Evolutionary conservation across 129 eudicot species (phyloP).

Genomic region (Helichrysum umbraculigerum): DNA sequence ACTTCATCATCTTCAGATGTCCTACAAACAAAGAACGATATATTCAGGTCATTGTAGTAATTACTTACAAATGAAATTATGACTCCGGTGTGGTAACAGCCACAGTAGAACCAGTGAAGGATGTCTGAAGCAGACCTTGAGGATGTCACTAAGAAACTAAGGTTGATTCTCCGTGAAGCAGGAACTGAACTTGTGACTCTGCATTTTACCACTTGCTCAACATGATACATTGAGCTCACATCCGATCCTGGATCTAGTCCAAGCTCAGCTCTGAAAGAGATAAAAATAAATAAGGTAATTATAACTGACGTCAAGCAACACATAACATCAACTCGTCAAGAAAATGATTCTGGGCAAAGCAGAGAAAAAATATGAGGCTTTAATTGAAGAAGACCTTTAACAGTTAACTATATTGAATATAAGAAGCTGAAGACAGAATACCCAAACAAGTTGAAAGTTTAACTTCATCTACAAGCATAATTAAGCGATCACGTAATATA

Average conservation of each 20-base stretch:
- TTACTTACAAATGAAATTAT: background rate
- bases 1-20: slow-evolving; percentile 49
- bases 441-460: background rate
- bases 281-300: slow-evolving; percentile 8
- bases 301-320: slow-evolving; percentile 4
- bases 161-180: slow-evolving; percentile 63
- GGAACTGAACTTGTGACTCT: slow-evolving; percentile 82
- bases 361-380: background rate
- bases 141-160: slow-evolving; percentile 69
- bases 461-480: background rate
- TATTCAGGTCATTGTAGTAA: slow-evolving; percentile 8
- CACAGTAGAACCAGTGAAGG: background rate
- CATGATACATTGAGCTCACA: slow-evolving; percentile 70
- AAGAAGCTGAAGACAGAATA: background rate
- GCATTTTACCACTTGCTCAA: slow-evolving; percentile 91
- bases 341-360: background rate
- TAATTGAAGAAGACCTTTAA: background rate
- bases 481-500: background rate
- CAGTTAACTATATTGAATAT: background rate
- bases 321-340: background rate
- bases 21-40: slow-evolving; percentile 40
- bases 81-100: background rate
- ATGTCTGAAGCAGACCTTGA: slow-evolving; percentile 45
- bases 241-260: slow-evolving; percentile 83
- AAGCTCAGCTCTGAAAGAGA: slow-evolving; percentile 69